phyloP scores from a whole-genome alignment of 2,329 filamentous ascomycete species.

The Cercospora sp. region DNA sequence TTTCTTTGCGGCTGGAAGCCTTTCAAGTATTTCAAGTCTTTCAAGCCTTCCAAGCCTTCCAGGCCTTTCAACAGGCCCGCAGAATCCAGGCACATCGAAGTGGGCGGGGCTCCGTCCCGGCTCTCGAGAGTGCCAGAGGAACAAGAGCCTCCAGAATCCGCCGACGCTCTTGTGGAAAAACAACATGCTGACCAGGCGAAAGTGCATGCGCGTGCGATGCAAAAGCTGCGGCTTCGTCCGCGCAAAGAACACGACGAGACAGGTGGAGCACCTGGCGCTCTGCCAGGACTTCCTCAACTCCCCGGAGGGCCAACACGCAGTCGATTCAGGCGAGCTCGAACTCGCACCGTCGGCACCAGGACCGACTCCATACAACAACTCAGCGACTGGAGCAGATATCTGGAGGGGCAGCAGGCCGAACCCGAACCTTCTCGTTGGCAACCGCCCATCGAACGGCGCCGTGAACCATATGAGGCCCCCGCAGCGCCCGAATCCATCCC shows the following conservation, averaged over 20 bases:
- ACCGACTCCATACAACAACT: conserved; percentile 14
- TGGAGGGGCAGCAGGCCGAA: conserved; percentile 51
- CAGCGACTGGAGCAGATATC: conserved; percentile 39
- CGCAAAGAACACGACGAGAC: conserved; percentile 54
- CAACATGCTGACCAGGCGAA: conserved; percentile 10
- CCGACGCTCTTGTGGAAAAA: not conserved
- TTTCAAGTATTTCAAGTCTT: not conserved
- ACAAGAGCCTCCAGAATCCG: not conserved
- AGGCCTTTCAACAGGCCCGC: not conserved
- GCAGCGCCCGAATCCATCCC: conserved; percentile 43
- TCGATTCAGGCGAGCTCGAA: conserved; percentile 33
- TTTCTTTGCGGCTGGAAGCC: not conserved
- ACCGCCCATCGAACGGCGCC: conserved; percentile 11
- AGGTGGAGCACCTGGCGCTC: conserved; percentile 52
- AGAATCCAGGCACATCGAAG: not conserved
- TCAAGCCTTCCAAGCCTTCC: not conserved
- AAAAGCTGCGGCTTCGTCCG: conserved; percentile 52
- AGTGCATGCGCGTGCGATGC: conserved; percentile 53
- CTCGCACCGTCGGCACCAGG: conserved; percentile 18
- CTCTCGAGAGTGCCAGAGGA: conserved; percentile 1
- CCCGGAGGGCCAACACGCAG: conserved; percentile 45
- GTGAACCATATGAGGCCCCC: conserved; percentile 24
- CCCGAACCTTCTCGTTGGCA: conserved; percentile 49
- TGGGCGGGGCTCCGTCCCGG: not conserved
- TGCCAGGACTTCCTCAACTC: conserved; percentile 49